Evolutionary conservation across 768 basidiomycete species (phyloP), one percentile per base, ranked within the genome.

Genomic region (Boletellus ananas): DNA sequence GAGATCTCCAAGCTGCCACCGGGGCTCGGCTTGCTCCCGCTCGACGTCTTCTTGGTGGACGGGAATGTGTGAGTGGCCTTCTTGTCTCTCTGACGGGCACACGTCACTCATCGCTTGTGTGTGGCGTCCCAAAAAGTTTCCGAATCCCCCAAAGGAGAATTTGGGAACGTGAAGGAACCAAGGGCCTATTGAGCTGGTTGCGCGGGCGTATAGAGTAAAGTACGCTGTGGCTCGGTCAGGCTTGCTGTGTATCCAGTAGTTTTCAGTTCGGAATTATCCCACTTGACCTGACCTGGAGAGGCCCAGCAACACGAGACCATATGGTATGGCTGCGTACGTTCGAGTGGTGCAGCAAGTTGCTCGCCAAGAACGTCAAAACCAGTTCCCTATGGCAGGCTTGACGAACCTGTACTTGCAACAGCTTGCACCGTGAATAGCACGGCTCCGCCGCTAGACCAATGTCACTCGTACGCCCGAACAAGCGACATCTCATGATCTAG

Each of bases 151-250:
- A 84, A 50, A 74, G 90, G 54, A 75, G 84, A 18, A 83, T 93
- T 10, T 93, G 90, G 90, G 90, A 92, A 64, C 74, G 88, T 40
- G 90, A 92, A 60, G 90, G 89, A 2, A 90, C 88, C 17, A 90
- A 87, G 58, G 89, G 90, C 2, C 59, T 91, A 47, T 59, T 90
- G 70, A 83, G 78, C 51, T 92, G 89, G 89, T 64, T 92, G 59
- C 75, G 85, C 45, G 86, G 85, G 16, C 75, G 89, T 53, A 77
- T 90, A 40, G 86, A 88, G 55, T 83, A 59, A 71, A 23, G 46
- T 17, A 52, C 5, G 11, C 21, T 16, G 2, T 21, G 8, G 4
- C n/a, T 3, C 17, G n/a, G 18, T 38, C 25, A 8, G 37, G n/a
- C 41, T 48, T 16, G 21, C 11, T 34, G 4, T 56, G 45, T 34